Evolutionary conservation across 2,329 filamentous ascomycete genomes (phyloP).

Genomic region (Clarireedia homoeocarpa): DNA sequence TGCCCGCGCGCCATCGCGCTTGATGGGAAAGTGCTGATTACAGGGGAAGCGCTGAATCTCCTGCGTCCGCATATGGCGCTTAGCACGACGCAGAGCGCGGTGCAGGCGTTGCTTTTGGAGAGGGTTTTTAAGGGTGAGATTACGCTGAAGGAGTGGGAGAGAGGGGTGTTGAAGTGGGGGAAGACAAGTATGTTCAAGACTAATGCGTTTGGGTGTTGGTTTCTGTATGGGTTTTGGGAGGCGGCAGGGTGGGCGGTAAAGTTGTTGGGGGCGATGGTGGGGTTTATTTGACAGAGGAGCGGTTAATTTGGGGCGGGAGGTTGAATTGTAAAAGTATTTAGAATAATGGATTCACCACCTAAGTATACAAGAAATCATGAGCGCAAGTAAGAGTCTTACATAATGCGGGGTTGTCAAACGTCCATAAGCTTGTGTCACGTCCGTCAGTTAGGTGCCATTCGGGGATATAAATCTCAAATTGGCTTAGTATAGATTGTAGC

Average conservation of each 20-base stretch:
- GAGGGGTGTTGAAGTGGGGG: constrained; percentile 11
- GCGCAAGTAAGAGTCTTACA: too few relatives aligned
- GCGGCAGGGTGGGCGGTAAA: not conserved
- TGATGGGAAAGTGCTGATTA: constrained; percentile 33
- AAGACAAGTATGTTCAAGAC: not conserved
- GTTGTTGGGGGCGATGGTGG: not conserved
- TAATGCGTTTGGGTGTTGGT: constrained; percentile 4
- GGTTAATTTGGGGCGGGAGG: too few relatives aligned
- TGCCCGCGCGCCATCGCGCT: constrained; percentile 30
- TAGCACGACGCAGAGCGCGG: constrained; percentile 35
- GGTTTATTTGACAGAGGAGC: not conserved
- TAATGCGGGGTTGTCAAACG: too few relatives aligned
- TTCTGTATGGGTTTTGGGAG: not conserved
- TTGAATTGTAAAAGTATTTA: too few relatives aligned
- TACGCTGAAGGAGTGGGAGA: constrained; percentile 1
- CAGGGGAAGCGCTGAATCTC: constrained; percentile 35
- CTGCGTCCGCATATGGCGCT: constrained; percentile 39
- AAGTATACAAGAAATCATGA: too few relatives aligned
- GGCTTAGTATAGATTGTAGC: too few relatives aligned
- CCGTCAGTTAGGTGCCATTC: too few relatives aligned
- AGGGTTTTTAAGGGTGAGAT: constrained; percentile 13
- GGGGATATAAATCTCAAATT: too few relatives aligned
- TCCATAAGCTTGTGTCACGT: too few relatives aligned
- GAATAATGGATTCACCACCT: too few relatives aligned
- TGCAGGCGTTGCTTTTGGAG: constrained; percentile 20